phyloP scores from a whole-genome alignment of 2,329 filamentous ascomycete species.

The Capronia americana region DNA sequence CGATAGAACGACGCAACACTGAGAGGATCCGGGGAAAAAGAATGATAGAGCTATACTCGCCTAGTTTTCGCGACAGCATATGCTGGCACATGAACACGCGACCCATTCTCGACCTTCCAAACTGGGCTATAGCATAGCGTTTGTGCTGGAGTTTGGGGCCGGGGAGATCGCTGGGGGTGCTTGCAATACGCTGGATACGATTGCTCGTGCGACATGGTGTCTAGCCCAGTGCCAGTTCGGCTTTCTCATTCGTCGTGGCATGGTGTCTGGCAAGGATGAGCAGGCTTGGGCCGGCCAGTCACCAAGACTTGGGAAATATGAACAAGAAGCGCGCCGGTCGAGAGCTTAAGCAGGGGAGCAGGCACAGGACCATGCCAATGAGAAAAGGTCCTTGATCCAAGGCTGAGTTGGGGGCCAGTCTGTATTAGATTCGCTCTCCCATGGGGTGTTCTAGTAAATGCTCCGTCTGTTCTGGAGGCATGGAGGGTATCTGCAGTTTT shows the following conservation, averaged over 20 bases:
- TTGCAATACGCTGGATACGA: conserved; percentile 8
- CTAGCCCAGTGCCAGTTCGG: neutral
- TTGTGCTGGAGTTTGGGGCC: neutral
- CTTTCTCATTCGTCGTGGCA: neutral
- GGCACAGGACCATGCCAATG: neutral
- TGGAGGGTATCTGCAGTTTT: neutral
- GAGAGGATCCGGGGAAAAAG: neutral
- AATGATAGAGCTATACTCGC: neutral
- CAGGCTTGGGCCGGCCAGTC: neutral
- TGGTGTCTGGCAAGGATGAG: conserved; percentile 3
- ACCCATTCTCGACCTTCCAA: conserved; percentile 1
- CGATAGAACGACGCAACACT: neutral
- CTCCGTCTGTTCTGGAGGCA: neutral
- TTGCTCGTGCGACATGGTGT: neutral
- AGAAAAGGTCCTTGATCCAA: neutral
- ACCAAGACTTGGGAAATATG: neutral
- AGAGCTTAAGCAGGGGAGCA: neutral
- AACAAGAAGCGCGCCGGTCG: neutral
- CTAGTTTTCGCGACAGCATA: neutral
- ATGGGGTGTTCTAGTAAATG: neutral
- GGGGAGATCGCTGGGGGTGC: neutral
- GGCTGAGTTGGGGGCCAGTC: conserved; percentile 7
- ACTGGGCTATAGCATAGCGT: conserved; percentile 1
- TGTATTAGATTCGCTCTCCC: neutral
- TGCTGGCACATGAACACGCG: neutral